Percentiles rank a stretch among this genome's conserved stretches.
Evolutionary conservation across 2,329 filamentous ascomycete genomes (phyloP).

Genomic region (Sporothrix protearum): DNA sequence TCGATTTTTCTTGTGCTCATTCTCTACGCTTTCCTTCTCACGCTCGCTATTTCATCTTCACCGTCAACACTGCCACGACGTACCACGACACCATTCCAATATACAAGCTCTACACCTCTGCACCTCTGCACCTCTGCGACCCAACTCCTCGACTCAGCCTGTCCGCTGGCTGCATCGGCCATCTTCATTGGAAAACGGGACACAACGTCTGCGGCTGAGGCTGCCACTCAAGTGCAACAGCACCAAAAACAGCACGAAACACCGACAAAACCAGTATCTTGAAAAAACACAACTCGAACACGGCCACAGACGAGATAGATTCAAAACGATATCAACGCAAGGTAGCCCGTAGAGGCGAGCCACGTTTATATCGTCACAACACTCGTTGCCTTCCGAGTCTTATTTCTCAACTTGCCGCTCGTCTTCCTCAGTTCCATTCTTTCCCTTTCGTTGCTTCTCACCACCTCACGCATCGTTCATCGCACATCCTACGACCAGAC

Average conservation of each 20-base stretch:
- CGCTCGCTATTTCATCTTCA: neutral
- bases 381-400: neutral
- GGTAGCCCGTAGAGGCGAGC: neutral
- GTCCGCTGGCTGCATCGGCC: too few species aligned
- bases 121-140: too few species aligned
- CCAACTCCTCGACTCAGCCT: neutral
- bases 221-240: neutral
- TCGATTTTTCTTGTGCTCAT: neutral
- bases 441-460: neutral
- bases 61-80: neutral
- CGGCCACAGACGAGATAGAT: too few species aligned
- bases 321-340: neutral
- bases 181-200: neutral
- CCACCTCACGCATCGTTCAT: neutral
- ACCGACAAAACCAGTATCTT: neutral
- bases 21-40: neutral
- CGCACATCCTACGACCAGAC: neutral
- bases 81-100: neutral
- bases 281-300: neutral
- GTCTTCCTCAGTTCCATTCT: neutral
- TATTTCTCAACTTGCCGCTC: neutral
- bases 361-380: neutral
- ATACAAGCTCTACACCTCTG: too few species aligned
- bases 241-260: neutral
- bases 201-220: neutral